Base-by-base conservation (phyloP, 208 protist genomes). In the Wallacemonas sp. region DNA sequence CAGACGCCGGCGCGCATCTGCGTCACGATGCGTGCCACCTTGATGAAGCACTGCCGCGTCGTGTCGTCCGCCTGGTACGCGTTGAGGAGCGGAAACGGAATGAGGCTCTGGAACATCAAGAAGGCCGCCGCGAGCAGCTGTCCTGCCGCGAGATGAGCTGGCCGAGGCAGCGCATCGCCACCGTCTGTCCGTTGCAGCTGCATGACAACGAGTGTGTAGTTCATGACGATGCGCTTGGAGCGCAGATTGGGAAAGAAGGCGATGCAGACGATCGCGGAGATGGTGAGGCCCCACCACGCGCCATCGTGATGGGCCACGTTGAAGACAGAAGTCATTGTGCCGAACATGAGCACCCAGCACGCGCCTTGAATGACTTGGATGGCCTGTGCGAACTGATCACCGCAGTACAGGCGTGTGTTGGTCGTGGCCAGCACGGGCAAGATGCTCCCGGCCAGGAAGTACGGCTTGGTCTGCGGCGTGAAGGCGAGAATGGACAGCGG, bases 131-230 rank as follows among this genome's bases (percentile, higher is more conserved):
- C 36, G 29, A 79, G 36, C 14, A 73, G 33, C 36, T 72, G 47
- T 19, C 72, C 65, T 21, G 67, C 63, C 0, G 38, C 54, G 23
- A 79, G 34, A 33, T 54, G 21, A 1, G 70, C 16, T 46, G 73
- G 26, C 1, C 65, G 23, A 21, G 61, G 3, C 12, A 56, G 9
- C 8, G 39, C 58, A 17, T 64, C 64, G 1, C 26, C 26, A 5
- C 24, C 33, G 3, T 55, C 48, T 1, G 55, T 33, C 1, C 62
- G 66, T 36, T 74, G 36, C 24, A 79, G 27, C 30, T 70, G 67
- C 68, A 79, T 74, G 3, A 79, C 39, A 16, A 79, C n/a, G 0
- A 65, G 32, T 21, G 67, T 79, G 34, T 71, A 65, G 46, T 71
- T 41, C 27, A 79, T 69, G 4, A 66, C 14, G 16, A 54, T 30